These are phyloP conservation scores for Curvularia verruculosa DNA, from an alignment of 2,329 filamentous ascomycete genomes.

Conservation along the genomic window DNA sequence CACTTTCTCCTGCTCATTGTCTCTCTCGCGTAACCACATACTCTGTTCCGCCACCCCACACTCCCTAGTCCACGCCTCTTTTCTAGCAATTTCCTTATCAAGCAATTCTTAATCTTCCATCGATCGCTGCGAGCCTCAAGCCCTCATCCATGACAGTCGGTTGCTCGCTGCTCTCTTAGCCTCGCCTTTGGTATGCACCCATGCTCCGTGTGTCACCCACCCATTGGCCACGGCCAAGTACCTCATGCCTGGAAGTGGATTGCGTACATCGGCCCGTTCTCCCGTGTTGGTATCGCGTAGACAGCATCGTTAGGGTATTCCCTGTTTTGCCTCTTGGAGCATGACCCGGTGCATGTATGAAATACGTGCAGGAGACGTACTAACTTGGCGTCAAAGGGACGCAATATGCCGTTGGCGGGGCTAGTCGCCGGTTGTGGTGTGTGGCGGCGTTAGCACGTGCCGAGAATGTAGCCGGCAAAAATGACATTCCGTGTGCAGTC, in stretches of 20 bases:
- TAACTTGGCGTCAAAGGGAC: neutral
- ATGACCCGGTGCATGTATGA: constrained; percentile 4
- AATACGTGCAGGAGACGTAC: constrained; percentile 5
- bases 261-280: neutral
- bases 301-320: constrained; percentile 6
- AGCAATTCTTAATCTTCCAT: constrained; percentile 14
- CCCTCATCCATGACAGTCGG: constrained; percentile 24
- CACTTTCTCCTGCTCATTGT: neutral
- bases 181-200: constrained; percentile 2
- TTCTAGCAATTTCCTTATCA: constrained; percentile 12
- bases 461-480: neutral
- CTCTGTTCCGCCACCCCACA: neutral
- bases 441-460: constrained; percentile 4
- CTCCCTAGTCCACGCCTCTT: neutral
- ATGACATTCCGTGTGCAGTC: neutral
- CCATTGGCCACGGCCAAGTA: neutral
- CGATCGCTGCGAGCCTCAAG: constrained; percentile 24
- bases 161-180: neutral
- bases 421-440: neutral
- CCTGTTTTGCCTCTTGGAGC: constrained; percentile 4
- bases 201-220: neutral
- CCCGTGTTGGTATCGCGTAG: constrained; percentile 7
- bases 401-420: constrained; percentile 1
- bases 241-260: neutral
- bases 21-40: neutral